Conservation (phyloP, 2,329 filamentous ascomycete genomes). For the Neurospora sp. region DNA sequence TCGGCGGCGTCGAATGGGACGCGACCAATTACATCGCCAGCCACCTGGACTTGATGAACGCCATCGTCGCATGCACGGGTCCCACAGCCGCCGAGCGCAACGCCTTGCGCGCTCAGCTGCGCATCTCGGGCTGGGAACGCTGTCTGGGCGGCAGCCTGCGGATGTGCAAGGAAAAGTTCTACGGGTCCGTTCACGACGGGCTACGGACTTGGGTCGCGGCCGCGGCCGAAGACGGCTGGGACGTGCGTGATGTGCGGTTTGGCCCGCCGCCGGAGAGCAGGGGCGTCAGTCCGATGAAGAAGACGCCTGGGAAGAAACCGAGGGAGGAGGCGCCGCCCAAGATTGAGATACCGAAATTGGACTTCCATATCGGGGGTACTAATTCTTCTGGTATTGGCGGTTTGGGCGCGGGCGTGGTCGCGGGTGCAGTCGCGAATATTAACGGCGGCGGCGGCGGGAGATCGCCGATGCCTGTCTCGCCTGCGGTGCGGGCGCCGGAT, state of each 20-base stretch:
- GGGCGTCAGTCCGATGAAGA: constrained; percentile 28
- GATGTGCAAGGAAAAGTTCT: constrained; percentile 96
- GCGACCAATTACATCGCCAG: constrained; percentile 92
- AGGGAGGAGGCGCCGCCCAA: constrained; percentile 47
- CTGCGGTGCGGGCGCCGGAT: background rate
- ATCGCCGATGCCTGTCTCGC: background rate
- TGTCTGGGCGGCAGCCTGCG: constrained; percentile 75
- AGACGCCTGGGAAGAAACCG: constrained; percentile 31
- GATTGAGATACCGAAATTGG: constrained; percentile 50
- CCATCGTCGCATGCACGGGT: constrained; percentile 66
- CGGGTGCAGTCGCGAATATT: background rate
- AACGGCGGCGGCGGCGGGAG: background rate
- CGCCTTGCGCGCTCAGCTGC: constrained; percentile 62
- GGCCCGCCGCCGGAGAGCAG: constrained; percentile 43
- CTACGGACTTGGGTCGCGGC: constrained; percentile 85
- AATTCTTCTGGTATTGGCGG: background rate
- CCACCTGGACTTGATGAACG: constrained; percentile 88
- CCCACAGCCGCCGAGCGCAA: constrained; percentile 64
- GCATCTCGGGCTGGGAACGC: constrained; percentile 82
- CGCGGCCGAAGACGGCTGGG: constrained; percentile 80
- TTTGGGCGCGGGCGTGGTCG: background rate
- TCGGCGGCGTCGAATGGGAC: constrained; percentile 97
- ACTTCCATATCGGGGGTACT: constrained; percentile 31
- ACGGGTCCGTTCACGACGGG: constrained; percentile 81
- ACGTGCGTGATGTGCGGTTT: constrained; percentile 68